phyloP scores from a whole-genome alignment of 78 protist genomes.

The slime mould (Dictyostelium discoideum) region dicty_2.7 NC_007089.4:5363501-5364000 shows the following conservation, averaged over 20 bases:
- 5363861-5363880: constrained; percentile 83
- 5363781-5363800: constrained; percentile 9
- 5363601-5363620: constrained; percentile 63
- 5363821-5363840: constrained; percentile 93
- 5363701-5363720: constrained; percentile 80
- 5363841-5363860: constrained; percentile 88
- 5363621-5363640: constrained; percentile 10
- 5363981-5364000: constrained; percentile 23
- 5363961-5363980: background rate
- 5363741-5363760: constrained; percentile 86
- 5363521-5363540: background rate
- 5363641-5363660: constrained; percentile 48
- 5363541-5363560: constrained; percentile 85
- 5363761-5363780: constrained; percentile 76
- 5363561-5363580: constrained; percentile 75
- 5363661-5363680: constrained; percentile 85
- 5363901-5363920: constrained; percentile 44
- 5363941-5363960: background rate
- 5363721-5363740: constrained; percentile 77
- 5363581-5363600: constrained; percentile 94
- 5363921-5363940: background rate
- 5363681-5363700: constrained; percentile 60
- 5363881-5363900: constrained; percentile 24
- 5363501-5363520: background rate
- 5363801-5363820: constrained; percentile 87